Base-by-base conservation (phyloP, 371 early-diverging fungal genomes). In the Capillidium rhysosporum region DNA sequence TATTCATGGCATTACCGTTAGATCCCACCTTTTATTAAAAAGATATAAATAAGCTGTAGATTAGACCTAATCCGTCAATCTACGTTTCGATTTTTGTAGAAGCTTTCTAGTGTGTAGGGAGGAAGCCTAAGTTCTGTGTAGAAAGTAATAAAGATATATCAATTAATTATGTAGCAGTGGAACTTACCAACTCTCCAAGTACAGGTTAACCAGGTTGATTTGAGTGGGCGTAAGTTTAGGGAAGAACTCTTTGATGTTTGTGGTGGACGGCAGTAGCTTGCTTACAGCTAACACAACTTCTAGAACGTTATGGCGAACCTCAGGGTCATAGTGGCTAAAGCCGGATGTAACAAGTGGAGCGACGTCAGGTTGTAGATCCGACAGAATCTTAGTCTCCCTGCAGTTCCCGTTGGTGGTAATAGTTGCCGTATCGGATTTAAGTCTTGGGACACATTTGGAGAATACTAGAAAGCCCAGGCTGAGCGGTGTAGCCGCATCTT, bases 151-250 rank as follows among this genome's bases (percentile, higher is more conserved):
- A n/a, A n/a, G n/a, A n/a, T n/a, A n/a, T n/a, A n/a, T n/a, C n/a
- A n/a, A n/a, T n/a, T n/a, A n/a, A n/a, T n/a, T n/a, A n/a, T n/a
- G n/a, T n/a, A n/a, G n/a, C n/a, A n/a, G n/a, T n/a, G n/a, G n/a
- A n/a, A 7, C 34, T 29, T 47, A 47, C 14, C 26, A 47, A 43
- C 18, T 38, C 38, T 51, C 51, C 12, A 34, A 3, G 21, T 51
- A 51, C 20, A 51, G 23, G n/a, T 51, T 29, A 4, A 51, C 38
- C n/a, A 51, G 23, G 16, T 39, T 51, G 38, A 51, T 20, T 34
- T 51, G 51, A 7, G 51, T 34, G 8, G 51, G 51, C 16, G 51
- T 34, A 14, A 51, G 51, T 14, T 38, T 29, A n/a, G 51, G 51
- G 38, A 51, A 51, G 24, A 51, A 51, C 2, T 29, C 16, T 38